Conservation (phyloP, 345 rosid species). For the Eucalyptus caleyi region DNA sequence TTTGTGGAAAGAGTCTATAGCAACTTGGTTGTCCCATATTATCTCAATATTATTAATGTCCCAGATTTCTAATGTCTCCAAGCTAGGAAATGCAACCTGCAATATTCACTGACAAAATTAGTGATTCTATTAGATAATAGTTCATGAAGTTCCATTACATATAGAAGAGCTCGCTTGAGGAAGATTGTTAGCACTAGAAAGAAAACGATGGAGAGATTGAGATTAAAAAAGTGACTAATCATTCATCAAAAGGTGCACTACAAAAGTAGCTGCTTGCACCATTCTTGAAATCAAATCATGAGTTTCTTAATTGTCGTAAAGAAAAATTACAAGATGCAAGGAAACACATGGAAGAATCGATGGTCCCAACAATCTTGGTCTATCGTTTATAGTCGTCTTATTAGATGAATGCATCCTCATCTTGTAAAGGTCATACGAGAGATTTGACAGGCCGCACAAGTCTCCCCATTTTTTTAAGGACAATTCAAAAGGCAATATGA, state of each 20-base stretch:
- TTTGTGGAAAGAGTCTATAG: no score
- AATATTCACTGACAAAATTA: fast-evolving
- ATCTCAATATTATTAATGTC: no score
- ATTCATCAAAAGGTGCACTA: no score
- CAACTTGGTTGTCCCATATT: no score
- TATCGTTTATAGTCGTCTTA: no score
- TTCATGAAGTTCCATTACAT: no score
- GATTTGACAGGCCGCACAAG: no score
- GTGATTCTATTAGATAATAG: no score
- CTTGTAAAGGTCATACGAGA: neutral
- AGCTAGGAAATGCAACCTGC: no score
- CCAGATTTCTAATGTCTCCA: fast-evolving
- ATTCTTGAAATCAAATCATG: neutral
- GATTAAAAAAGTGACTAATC: neutral
- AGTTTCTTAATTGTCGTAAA: neutral
- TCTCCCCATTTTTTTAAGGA: neutral
- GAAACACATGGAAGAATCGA: neutral
- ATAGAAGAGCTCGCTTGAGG: no score
- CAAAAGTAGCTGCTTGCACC: fast-evolving
- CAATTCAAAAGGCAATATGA: no score
- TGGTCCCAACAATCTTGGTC: no score
- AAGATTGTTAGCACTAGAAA: neutral
- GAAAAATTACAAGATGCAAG: neutral
- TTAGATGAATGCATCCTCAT: neutral
- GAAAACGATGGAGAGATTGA: neutral